A percentile compares a stretch with the other conserved stretches of the same genome.
Conservation (phyloP, 768 basidiomycete species). For the Russula ochroleuca region DNA sequence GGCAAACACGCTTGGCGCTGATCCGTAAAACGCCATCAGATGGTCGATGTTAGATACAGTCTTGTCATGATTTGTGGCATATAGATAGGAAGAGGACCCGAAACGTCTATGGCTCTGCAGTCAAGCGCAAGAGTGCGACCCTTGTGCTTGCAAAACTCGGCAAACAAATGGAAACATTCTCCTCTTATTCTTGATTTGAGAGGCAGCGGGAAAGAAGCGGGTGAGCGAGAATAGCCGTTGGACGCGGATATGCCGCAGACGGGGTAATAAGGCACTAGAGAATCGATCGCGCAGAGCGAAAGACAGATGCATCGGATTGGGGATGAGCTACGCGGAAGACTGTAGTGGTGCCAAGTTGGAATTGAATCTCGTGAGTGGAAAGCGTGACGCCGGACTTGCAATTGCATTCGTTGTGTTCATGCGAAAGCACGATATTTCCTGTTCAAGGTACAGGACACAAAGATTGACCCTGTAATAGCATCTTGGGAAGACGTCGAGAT, state of each 20-base stretch:
- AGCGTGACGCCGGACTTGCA: not conserved
- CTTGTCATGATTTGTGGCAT: not conserved
- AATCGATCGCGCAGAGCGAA: not conserved
- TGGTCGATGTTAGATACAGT: not conserved
- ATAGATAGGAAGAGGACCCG: not conserved
- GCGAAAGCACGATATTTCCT: slow-evolving; percentile 3
- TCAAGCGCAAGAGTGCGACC: not conserved
- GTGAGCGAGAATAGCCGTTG: slow-evolving; percentile 14
- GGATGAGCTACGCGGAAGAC: not conserved
- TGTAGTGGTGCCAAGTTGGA: not conserved
- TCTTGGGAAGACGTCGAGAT: not conserved
- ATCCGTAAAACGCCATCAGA: not conserved
- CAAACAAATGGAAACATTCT: not conserved
- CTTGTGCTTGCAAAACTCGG: not conserved
- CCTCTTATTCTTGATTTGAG: not conserved
- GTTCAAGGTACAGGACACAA: not conserved
- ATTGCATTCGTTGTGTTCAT: not conserved
- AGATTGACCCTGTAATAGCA: not conserved
- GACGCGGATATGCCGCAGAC: not conserved
- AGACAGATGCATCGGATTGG: not conserved
- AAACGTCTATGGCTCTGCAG: not conserved
- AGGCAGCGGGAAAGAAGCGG: not conserved
- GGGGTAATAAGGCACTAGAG: not conserved
- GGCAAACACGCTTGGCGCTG: not conserved
- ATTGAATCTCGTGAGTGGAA: not conserved